Evolutionary conservation across 352 stramenopile species (phyloP), one percentile per base, ranked within the genome.

Genomic region (Phytophthora sp.): DNA sequence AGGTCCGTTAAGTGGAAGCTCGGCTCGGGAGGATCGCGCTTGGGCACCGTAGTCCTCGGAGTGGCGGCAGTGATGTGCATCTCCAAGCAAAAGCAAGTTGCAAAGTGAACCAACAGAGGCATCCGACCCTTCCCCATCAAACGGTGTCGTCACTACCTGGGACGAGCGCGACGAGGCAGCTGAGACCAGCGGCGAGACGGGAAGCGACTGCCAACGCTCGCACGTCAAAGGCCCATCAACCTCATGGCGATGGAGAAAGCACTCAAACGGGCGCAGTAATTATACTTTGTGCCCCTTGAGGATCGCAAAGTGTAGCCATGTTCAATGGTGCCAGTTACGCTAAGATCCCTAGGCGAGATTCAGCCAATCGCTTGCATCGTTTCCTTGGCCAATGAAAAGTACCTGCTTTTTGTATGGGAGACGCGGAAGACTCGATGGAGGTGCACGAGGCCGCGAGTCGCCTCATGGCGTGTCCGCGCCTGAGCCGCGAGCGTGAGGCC

Each of bases 401-500:
- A 58, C 42, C 49, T 57, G 57, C n/a, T 39, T 56, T 65, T 55
- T 67, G 66, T 63, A 62, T 70, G 24, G 38, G 44, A 47, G 46
- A 13, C 18, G 36, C 50, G 12, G 18, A 29, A 49, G 47, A 57
- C 29, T 26, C 29, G 30, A 77, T 74, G 70, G 56, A 77, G 47
- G 70, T 78, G 62, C 68, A 74, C 16, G 58, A 71, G 53, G 64
- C 54, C 45, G 65, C 66, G 54, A 77, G 70, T 51, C 73, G 66
- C 61, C 61, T 78, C 54, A 47, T 74, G 57, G 69, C 73, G 54
- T 74, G 73, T 69, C 38, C 69, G 57, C 70, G 65, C 11, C 50
- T 80, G 51, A 75, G 64, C 49, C 66, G 57, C 46, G 71, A 71
- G 57, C 64, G 75, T 52, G 69, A 80, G 31, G 57, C 65, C 65